Evolutionary conservation across 2,329 filamentous ascomycete genomes (phyloP).

Genomic region (Colletotrichum sp.): DNA sequence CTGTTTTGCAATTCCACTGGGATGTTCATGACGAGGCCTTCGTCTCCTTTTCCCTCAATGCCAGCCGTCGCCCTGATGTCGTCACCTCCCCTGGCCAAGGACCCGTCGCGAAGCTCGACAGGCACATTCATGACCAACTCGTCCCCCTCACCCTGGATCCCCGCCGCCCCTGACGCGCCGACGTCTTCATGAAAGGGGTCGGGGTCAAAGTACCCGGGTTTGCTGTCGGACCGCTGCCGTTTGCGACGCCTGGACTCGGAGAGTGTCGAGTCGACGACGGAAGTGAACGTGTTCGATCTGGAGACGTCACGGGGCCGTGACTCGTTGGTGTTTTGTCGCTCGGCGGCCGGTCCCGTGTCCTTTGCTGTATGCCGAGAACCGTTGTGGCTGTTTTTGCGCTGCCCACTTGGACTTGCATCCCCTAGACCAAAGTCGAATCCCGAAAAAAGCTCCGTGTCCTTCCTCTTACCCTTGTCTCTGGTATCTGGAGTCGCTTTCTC

Average conservation of each 20-base stretch:
- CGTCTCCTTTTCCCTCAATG: not conserved
- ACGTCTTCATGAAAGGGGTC: not conserved
- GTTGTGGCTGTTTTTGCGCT: not conserved
- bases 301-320: not conserved
- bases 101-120: not conserved
- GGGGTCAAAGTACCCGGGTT: constrained; percentile 17
- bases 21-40: constrained; percentile 18
- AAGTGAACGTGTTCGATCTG: not conserved
- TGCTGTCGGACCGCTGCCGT: not conserved
- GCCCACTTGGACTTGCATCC: not conserved
- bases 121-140: constrained; percentile 19
- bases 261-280: not conserved
- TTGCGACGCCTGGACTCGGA: not conserved
- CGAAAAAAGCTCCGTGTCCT: not conserved
- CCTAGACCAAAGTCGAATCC: not conserved
- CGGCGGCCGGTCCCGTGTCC: not conserved
- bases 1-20: not conserved
- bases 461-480: not conserved
- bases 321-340: not conserved
- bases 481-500: not conserved
- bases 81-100: not conserved
- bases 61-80: not conserved
- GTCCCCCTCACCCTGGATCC: not conserved
- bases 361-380: not conserved
- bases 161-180: not conserved